Base-by-base conservation (phyloP, 1,139 yeast genomes). In the Sugiyamaella neomexicana region DNA sequence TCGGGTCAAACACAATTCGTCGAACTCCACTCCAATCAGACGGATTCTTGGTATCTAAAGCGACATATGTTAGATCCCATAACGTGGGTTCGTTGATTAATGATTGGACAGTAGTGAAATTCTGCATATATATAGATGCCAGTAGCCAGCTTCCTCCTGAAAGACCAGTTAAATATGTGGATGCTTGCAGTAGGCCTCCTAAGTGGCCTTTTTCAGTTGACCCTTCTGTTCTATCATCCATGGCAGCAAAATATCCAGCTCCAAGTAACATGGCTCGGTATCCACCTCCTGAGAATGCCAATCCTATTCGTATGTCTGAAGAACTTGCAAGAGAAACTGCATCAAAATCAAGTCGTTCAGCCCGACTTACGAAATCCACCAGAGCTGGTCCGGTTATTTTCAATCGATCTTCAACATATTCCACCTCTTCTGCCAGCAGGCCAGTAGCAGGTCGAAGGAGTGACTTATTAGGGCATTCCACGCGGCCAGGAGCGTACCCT, bases 121-220 rank as follows among this genome's bases (percentile, higher is more conserved):
- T 89, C 71, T 90, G 89, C 71, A 84, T 77, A 4, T 84, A 86
- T 54, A 90, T 72, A n/a, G 96, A 80, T 3, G 95, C 91, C 15
- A 89, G 83, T 55, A 90, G 75, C 97, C 97, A 90, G 60, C 82
- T 83, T 52, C 96, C 96, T 45, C 97, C 97, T 0, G 95, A 85
- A 45, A 90, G 78, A 36, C 97, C 98, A 0, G 89, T 79, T 47
- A 91, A 68, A 69, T 90, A 91, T 2, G 96, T 85, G 0, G 95
- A 68, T 2, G 88, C 75, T 67, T 91, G 93, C 46, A 88, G 74
- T 49, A 91, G 71, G 2, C 97, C 96, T 40, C 96, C 97, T 52
- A 91, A 71, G 47, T 70, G 74, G 31, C 95, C 96, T 50, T 75
- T 70, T 2, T 80, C 80, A 27, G 74, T 74, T 9, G 83, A 76